Percentiles rank a stretch among this genome's conserved stretches.
Evolutionary conservation across 306 rosid genomes (phyloP).

Genomic region (Arachis stenosperma): DNA sequence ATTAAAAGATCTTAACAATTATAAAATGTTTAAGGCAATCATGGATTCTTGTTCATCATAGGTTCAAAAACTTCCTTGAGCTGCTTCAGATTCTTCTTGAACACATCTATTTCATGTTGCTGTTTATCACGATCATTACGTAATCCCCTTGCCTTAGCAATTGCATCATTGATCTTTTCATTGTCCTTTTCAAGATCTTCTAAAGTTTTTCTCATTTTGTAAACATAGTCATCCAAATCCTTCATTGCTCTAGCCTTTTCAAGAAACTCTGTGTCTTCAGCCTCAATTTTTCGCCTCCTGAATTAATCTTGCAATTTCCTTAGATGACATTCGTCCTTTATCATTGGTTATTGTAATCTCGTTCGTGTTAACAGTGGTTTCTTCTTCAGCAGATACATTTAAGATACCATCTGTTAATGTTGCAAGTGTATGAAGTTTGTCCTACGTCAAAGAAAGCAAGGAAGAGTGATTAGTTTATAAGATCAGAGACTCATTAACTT

Average conservation of each 20-base stretch:
- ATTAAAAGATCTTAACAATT: no score
- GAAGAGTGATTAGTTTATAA: no score
- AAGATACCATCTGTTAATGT: constrained; percentile 32
- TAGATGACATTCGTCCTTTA: constrained; percentile 40
- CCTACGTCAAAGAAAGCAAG: no score
- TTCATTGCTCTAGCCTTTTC: constrained; percentile 40
- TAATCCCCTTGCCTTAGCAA: constrained; percentile 33
- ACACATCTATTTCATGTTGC: no score
- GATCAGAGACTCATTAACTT: no score
- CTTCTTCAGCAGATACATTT: constrained; percentile 37
- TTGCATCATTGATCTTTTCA: constrained; percentile 44
- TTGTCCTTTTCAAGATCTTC: constrained; percentile 35
- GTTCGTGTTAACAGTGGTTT: constrained; percentile 35
- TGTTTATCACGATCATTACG: constrained; percentile 35
- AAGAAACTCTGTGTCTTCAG: constrained; percentile 46
- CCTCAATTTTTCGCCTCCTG: constrained; percentile 50
- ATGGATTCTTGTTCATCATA: no score
- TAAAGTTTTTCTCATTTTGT: constrained; percentile 39
- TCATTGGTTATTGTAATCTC: constrained; percentile 50
- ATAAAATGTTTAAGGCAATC: no score
- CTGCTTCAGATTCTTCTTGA: no score
- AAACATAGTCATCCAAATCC: constrained; percentile 44
- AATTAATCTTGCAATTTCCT: constrained; percentile 46
- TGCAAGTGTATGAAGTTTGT: no score
- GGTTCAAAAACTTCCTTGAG: no score